A percentile compares a stretch with the other conserved stretches of the same genome.
Conservation (phyloP, 306 rosid species). For the Quercus berberidifolia region DNA sequence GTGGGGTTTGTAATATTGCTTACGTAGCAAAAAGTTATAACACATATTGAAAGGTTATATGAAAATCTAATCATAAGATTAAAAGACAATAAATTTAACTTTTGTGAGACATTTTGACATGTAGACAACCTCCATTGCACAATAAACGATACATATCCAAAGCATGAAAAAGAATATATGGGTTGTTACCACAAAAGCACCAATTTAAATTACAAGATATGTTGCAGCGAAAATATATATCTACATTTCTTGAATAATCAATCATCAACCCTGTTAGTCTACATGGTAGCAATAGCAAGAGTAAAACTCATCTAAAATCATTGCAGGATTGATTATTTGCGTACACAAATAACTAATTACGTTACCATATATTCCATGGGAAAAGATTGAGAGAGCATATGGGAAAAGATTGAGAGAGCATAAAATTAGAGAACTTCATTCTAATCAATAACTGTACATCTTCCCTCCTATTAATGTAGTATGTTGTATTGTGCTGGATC, state of each 20-base stretch:
- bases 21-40: too few relatives aligned
- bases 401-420: neutral
- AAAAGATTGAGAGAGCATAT: neutral
- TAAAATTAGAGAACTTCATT: neutral
- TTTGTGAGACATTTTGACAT: neutral
- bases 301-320: slow-evolving; percentile 14
- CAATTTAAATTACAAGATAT: too few relatives aligned
- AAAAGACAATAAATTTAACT: slow-evolving; percentile 2
- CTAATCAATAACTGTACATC: slow-evolving; percentile 31
- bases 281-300: slow-evolving; percentile 16
- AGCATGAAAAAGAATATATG: too few relatives aligned
- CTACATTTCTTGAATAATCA: neutral
- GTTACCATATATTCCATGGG: slow-evolving; percentile 10
- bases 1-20: too few relatives aligned
- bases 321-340: slow-evolving; percentile 1
- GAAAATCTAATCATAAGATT: neutral
- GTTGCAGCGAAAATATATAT: too few relatives aligned
- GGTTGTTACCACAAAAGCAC: too few relatives aligned
- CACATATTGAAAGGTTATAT: too few relatives aligned
- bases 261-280: neutral
- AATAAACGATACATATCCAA: too few relatives aligned
- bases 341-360: neutral
- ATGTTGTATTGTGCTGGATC: slow-evolving; percentile 13
- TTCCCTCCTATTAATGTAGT: slow-evolving; percentile 24
- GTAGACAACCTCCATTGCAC: too few relatives aligned